phyloP scores from a whole-genome alignment of 2,329 filamentous ascomycete species.

The Proliferodiscus dingleyae region DNA sequence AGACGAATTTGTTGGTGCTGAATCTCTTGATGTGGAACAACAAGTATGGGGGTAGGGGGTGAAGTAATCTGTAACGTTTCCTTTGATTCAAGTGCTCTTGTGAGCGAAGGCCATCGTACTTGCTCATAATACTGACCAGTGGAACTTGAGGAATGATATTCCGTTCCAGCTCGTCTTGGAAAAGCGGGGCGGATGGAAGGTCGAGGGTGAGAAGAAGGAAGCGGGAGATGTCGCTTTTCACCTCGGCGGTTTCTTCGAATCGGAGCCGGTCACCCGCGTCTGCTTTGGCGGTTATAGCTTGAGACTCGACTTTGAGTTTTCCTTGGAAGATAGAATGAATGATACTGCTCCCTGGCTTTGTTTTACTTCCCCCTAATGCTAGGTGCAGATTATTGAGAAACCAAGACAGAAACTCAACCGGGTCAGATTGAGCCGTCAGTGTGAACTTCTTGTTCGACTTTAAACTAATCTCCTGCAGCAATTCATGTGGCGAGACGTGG shows the following conservation, averaged over 20 bases:
- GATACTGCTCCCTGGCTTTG: constrained; percentile 78
- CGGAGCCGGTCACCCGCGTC: constrained; percentile 82
- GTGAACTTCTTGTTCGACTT: constrained; percentile 90
- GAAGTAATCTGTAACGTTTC: constrained; percentile 81
- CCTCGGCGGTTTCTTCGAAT: constrained; percentile 84
- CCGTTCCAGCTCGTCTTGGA: constrained; percentile 89
- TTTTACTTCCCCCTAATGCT: constrained; percentile 82
- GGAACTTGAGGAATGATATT: constrained; percentile 96
- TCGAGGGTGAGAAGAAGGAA: constrained; percentile 94
- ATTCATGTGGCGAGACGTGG: constrained; percentile 94
- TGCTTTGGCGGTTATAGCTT: constrained; percentile 86
- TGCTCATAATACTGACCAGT: constrained; percentile 74
- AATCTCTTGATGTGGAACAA: constrained; percentile 97
- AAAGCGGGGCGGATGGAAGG: constrained; percentile 84
- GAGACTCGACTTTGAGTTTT: constrained; percentile 83
- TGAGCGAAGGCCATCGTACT: constrained; percentile 84
- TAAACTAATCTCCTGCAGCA: constrained; percentile 89
- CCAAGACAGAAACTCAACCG: constrained; percentile 95
- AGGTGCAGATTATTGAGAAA: constrained; percentile 95
- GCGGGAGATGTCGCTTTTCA: constrained; percentile 69
- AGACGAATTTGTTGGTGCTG: constrained; percentile 92
- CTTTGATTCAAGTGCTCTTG: constrained; percentile 88
- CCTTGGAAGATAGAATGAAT: constrained; percentile 94
- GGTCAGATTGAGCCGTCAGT: constrained; percentile 85
- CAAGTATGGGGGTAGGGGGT: constrained; percentile 86